Evolutionary conservation across 495 filamentous ascomycete species (phyloP).

Genomic region (Halenospora varia): DNA sequence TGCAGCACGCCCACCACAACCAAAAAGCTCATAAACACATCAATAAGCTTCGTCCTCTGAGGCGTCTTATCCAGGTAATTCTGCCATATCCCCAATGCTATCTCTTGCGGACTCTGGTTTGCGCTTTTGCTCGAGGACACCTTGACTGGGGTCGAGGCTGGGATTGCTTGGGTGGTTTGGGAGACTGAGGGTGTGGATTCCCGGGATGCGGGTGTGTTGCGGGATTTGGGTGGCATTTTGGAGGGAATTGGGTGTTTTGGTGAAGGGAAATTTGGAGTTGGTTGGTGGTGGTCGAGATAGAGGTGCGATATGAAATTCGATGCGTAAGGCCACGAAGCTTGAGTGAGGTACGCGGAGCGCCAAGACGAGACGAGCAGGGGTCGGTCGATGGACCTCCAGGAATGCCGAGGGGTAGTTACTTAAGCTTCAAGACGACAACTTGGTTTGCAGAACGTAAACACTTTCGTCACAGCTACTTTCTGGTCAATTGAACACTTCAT

Average conservation of each 20-base stretch:
- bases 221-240: slow-evolving; percentile 36
- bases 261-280: neutral
- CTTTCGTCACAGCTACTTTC: no score
- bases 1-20: slow-evolving; percentile 82
- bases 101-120: slow-evolving; percentile 36
- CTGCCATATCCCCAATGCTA: slow-evolving; percentile 53
- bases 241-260: neutral
- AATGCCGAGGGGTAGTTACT: neutral
- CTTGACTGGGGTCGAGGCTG: slow-evolving; percentile 13
- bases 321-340: slow-evolving; percentile 19
- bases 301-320: neutral
- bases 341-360: neutral
- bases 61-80: slow-evolving; percentile 77
- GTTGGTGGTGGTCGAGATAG: neutral
- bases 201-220: slow-evolving; percentile 12
- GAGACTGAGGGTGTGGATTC: slow-evolving; percentile 22
- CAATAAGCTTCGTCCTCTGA: slow-evolving; percentile 87
- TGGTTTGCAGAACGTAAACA: neutral
- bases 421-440: neutral
- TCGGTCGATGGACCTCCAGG: neutral
- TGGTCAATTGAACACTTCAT: no score
- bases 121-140: slow-evolving; percentile 10
- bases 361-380: neutral
- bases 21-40: slow-evolving; percentile 89
- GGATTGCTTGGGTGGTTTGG: slow-evolving; percentile 17